Conservation (phyloP, 2,329 filamentous ascomycete genomes). For the Neofusicoccum sp. region DNA sequence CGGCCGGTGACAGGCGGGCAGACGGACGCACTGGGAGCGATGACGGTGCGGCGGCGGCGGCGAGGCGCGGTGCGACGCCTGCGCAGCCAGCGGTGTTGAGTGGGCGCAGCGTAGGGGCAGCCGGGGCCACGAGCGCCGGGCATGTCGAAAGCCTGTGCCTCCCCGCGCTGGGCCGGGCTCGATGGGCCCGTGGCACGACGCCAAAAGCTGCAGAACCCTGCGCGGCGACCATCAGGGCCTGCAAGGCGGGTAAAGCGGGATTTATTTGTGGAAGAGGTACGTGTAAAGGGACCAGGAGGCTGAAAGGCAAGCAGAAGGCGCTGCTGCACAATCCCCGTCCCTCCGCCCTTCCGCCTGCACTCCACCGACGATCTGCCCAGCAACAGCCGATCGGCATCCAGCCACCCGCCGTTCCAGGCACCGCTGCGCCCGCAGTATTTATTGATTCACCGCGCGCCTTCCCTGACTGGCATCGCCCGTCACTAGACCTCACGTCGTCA, state of each 20-base stretch:
- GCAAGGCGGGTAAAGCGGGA: not conserved
- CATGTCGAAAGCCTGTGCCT: not conserved
- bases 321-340: not conserved
- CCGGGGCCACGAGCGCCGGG: not conserved
- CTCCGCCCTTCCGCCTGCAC: conserved; percentile 6
- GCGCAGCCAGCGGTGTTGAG: not conserved
- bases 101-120: not conserved
- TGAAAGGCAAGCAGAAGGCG: not conserved
- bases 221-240: not conserved
- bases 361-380: conserved; percentile 14
- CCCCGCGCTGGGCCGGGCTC: not conserved
- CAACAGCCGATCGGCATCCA: conserved; percentile 15
- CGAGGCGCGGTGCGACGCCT: conserved; percentile 1
- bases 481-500: not conserved
- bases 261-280: not conserved
- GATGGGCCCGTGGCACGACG: conserved; percentile 6
- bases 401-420: conserved; percentile 9
- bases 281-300: not conserved
- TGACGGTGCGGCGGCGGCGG: not conserved
- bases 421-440: conserved; percentile 5
- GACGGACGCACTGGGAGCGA: no score
- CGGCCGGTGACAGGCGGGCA: not conserved
- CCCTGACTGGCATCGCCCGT: not conserved
- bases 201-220: not conserved
- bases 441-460: not conserved